Conservation (phyloP, 331 rosid genomes). For the Erythrophleum ivorense region DNA sequence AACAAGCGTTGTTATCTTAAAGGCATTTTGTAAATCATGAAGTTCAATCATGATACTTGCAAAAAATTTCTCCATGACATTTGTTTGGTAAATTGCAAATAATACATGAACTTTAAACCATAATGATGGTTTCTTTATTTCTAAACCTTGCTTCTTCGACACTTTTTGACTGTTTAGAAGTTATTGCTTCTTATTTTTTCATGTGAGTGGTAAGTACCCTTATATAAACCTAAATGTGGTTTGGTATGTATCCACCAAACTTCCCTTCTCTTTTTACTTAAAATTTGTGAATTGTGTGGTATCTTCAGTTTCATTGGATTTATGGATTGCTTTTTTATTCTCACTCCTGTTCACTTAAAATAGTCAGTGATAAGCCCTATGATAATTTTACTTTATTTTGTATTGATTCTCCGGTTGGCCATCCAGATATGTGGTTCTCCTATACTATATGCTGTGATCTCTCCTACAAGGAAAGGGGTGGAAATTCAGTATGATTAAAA, state of each 20-base stretch:
- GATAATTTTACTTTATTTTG: slow-evolving; percentile 16
- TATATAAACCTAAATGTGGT: not conserved
- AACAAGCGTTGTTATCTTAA: not conserved
- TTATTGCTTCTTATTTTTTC: not conserved
- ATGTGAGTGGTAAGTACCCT: not conserved
- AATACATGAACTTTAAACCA: not conserved
- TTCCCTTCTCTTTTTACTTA: slow-evolving; percentile 1
- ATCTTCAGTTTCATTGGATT: slow-evolving; percentile 28
- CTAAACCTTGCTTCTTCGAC: not conserved
- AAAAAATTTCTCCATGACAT: not conserved
- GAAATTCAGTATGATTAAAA: not conserved
- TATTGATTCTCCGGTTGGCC: slow-evolving; percentile 2
- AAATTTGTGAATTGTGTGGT: not conserved
- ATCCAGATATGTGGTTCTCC: slow-evolving; percentile 25
- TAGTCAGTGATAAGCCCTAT: slow-evolving; percentile 21
- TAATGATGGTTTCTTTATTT: slow-evolving; percentile 1
- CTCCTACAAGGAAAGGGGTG: not conserved
- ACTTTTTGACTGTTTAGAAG: not conserved
- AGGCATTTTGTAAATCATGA: not conserved
- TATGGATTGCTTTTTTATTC: not conserved
- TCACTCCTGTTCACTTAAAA: slow-evolving; percentile 12
- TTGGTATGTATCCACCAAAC: not conserved
- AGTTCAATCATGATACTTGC: not conserved
- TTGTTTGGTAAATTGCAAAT: not conserved
- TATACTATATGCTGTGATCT: slow-evolving; percentile 11